Base-by-base conservation (phyloP, 805 yeast species). In the Monosporozyma unispora region DNA sequence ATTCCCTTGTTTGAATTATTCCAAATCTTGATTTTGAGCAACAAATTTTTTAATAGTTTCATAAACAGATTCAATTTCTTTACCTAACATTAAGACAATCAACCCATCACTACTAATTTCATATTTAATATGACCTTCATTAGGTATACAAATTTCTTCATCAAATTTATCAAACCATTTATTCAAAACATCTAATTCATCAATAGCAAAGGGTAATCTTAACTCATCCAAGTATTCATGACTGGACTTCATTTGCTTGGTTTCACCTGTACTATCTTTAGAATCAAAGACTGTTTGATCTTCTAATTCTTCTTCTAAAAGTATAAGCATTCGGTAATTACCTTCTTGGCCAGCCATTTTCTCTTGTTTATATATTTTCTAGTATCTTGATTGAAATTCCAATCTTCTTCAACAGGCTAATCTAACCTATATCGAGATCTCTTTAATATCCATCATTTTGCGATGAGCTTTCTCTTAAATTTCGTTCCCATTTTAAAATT, bases 81-180 rank as follows among this genome's bases (percentile, higher is more conserved):
- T 57, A 46, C 62, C 67, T 12, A 67, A 49, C 29, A 67, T 54
- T 23, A 67, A 49, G 1, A 67, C 62, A 37, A 67, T 65, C 33
- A 67, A 50, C 27, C 70, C 70, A 51, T 67, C 70, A 48, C 69
- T 67, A 29, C 63, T 67, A 44, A 67, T 67, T 48, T 67, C 70
- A 48, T 67, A 67, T 40, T 67, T 67, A 39, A 67, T 64, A 54
- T 63, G 64, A 11, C 70, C 69, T 50, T 67, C 70, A 46, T 67
- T 66, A 46, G 69, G 69, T 56, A 67, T 66, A 50, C 68, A 67
- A 21, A 67, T 63, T 25, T 61, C 59, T 38, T 58, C 64, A 53
- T 63, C 73, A 55, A 69, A 59, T 47, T 60, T 63, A 52, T 66
- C 70, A 52, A 67, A 67, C 69, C 70, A 66, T 21, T 51, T 47